A percentile compares a stretch with the other conserved stretches of the same genome.
Conservation (phyloP, 129 eudicot genomes). For the Gnaphalium uliginosum region DNA sequence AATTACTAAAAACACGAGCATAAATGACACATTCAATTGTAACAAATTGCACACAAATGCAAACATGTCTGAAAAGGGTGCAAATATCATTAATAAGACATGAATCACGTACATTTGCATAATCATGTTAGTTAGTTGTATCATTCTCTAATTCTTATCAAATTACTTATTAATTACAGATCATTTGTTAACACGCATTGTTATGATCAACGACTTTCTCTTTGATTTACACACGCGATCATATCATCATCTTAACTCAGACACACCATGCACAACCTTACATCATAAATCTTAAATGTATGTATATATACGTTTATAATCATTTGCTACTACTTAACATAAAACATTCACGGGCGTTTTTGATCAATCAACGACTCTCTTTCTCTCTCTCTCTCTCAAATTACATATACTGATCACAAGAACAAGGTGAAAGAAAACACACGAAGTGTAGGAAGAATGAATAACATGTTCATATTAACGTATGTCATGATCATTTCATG, state of each 20-base stretch:
- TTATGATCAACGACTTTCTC: neutral
- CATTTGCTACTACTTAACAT: too few species aligned
- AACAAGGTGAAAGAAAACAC: conserved; percentile 20
- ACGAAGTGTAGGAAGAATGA: conserved; percentile 27
- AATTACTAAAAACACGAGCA: too few species aligned
- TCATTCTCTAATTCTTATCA: neutral
- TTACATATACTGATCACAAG: conserved; percentile 1
- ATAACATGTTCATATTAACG: conserved; percentile 10
- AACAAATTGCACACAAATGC: neutral
- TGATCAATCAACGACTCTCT: neutral
- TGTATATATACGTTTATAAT: too few species aligned
- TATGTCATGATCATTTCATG: conserved; percentile 24
- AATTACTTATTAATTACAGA: neutral
- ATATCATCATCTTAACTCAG: neutral
- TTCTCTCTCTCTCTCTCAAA: neutral
- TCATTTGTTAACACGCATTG: neutral
- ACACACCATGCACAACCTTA: neutral
- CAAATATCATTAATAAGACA: neutral
- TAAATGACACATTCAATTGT: neutral
- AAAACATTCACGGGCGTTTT: too few species aligned
- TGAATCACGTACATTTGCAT: neutral
- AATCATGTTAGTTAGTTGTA: neutral
- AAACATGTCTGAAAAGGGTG: neutral
- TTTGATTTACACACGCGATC: neutral
- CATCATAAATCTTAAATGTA: too few species aligned